Base-by-base conservation (phyloP, 768 basidiomycete genomes). In the Podaxis rugospora region DNA sequence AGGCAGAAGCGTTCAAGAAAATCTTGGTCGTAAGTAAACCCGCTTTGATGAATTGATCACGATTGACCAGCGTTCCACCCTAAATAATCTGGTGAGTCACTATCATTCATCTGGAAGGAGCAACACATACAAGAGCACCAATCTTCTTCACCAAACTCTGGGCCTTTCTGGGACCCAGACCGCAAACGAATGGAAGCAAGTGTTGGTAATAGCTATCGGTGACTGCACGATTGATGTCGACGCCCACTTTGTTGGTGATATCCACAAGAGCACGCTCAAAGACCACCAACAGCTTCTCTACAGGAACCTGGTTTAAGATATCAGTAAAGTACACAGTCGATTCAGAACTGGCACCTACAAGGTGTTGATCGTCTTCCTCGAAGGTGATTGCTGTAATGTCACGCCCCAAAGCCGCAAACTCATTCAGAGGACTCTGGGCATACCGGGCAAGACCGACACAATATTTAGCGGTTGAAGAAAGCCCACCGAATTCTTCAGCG, bases 381-480 rank as follows among this genome's bases (percentile, higher is more conserved):
- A 95, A 91, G 0, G 88, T 83, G 59, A 98, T 85, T 4, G 93
- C 88, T 1, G 85, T 77, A 53, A 98, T 86, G 72, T 97, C 93
- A 10, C 82, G 64, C 2, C 95, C 96, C 40, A 98, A 76, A 1
- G 95, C 93, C 16, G 92, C 90, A 70, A 92, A 95, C 71, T 98
- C 97, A 69, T 93, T 96, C 66, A 98, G 73, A 1, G 97, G 97
- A 68, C 87, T 96, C 74, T 98, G 97, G 4, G 85, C 81, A 68
- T 95, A 98, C 60, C 97, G 87, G 40, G 94, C 95, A 65, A 99
- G 77, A 55, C 93, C 97, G 51, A 98, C 81, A 68, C 96, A 98
- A 69, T 98, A 99, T 72, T 92, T 91, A 36, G 88, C 90, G 50
- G 88, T 87, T 3, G 84, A 76, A 0, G 92, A 84, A 46, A 96